Evolutionary conservation across 257 asterid species (phyloP), one percentile per base, ranked within the genome.

Genomic region (Thymus quinquecostatus): DNA sequence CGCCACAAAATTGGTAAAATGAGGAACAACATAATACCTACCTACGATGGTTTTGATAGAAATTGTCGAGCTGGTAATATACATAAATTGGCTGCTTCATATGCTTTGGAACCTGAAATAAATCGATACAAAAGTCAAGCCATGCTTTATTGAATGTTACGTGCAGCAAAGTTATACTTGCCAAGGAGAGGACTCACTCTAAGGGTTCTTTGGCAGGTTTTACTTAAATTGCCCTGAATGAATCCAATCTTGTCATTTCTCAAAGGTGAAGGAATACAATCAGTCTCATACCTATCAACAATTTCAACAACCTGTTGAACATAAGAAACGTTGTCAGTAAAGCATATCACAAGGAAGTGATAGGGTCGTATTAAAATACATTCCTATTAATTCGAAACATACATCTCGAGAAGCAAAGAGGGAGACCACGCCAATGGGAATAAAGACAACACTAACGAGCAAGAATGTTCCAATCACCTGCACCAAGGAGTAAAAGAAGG

Each of bases 401-500:
- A 86, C 92, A 32, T 82, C 79, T 67, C 56, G 86, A 73, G 92
- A 86, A 75, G 99, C 99, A 75, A 82, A 70, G 38, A 95, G 86
- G 55, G 99, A 89, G 80, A 86, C 91, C 60, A 89, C 83, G 70
- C 99, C 98, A 58, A 95, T 87, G 50, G 99, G 98, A 75, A 95
- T 83, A 77, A 95, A 95, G 77, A 92, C 74, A 38, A 79, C 56
- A 62, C 96, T 85, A 63, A 95, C 89, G 72, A 95, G 89, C 82
- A 87, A 73, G 76, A 92, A 92, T 53, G 92, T 79, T 14, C 91
- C 91, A 60, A 95, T 95, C 79, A 95, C 99, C 96, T 89, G 90
- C 76, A 50, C 28, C 43, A 57, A 56, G 43, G 56, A 63, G 59
- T 43, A 41, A 32, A 70, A 7, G 61, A 41, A 14, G 6, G 64